A percentile compares a stretch with the other conserved stretches of the same genome.
Conservation (phyloP, 768 basidiomycete species). For the Pleurotus cornucopiae region DNA sequence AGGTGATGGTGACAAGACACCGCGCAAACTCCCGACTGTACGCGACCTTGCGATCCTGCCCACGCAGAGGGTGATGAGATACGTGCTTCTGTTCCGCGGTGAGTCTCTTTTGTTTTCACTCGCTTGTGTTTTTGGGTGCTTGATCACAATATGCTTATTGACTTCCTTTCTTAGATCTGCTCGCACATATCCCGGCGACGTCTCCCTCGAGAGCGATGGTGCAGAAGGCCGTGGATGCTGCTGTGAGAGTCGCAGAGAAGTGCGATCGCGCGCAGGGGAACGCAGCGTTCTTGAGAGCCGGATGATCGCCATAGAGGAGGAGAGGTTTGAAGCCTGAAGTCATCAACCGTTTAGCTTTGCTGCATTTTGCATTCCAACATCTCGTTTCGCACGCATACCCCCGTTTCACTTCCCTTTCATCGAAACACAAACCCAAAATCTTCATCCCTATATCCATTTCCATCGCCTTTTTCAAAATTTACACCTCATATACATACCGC, state of each 20-base stretch:
- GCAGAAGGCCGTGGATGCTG: slow-evolving; percentile 53
- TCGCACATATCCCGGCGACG: slow-evolving; percentile 47
- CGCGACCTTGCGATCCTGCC: slow-evolving; percentile 65
- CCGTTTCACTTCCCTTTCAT: no score
- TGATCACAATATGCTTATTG: no score
- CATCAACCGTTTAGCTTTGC: neutral
- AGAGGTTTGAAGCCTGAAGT: neutral
- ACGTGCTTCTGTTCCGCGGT: slow-evolving; percentile 62
- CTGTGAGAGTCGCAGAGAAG: slow-evolving; percentile 52
- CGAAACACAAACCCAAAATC: no score
- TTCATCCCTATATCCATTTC: no score
- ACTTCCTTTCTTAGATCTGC: slow-evolving; percentile 36
- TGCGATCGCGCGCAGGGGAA: slow-evolving; percentile 62
- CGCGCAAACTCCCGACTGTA: slow-evolving; percentile 23
- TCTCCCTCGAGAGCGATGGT: slow-evolving; percentile 53
- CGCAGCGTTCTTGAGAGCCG: slow-evolving; percentile 22
- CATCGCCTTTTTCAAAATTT: no score
- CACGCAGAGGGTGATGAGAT: slow-evolving; percentile 63
- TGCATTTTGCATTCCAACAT: no score
- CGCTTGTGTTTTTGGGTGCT: neutral
- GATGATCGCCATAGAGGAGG: neutral
- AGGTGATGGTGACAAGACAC: neutral
- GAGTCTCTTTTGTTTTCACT: slow-evolving; percentile 14
- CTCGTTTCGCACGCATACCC: no score
- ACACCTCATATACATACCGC: no score